Evolutionary conservation across 495 filamentous ascomycete genomes (phyloP).

Genomic region (Halenospora varia): DNA sequence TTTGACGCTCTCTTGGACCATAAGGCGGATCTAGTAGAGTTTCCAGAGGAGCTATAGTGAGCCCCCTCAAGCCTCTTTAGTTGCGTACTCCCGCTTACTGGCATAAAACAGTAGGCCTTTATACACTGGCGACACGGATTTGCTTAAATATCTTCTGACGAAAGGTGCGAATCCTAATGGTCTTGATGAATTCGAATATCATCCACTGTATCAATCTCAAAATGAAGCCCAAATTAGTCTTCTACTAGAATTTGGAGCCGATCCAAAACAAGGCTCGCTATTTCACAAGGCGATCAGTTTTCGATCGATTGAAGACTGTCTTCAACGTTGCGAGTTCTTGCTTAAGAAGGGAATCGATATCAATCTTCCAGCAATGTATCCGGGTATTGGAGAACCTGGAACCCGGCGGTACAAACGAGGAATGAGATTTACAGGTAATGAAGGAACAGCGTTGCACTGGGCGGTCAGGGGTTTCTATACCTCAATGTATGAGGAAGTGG

Average conservation of each 20-base stretch:
- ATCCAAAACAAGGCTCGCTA: not conserved
- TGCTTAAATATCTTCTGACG: not conserved
- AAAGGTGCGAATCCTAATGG: not conserved
- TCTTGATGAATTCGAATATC: not conserved
- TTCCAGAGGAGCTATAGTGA: no score
- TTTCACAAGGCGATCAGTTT: not conserved
- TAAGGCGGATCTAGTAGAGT: not conserved
- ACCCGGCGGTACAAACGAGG: not conserved
- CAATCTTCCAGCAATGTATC: not conserved
- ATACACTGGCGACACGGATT: not conserved
- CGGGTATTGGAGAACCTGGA: not conserved
- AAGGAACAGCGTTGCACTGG: slow-evolving; percentile 1
- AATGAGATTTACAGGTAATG: slow-evolving; percentile 1
- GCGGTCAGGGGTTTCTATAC: not conserved
- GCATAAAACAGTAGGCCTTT: no score
- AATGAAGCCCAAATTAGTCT: not conserved
- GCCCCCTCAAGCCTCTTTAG: no score
- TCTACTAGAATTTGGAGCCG: not conserved
- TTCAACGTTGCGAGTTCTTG: not conserved
- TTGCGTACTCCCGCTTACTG: no score
- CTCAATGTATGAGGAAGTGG: no score
- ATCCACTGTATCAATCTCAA: not conserved
- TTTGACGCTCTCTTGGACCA: not conserved
- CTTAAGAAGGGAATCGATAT: not conserved
- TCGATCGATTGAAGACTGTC: not conserved